Evolutionary conservation across 176 grass and related monocot species (phyloP), one percentile per base, ranked within the genome.

Genomic region (Areca catechu): DNA sequence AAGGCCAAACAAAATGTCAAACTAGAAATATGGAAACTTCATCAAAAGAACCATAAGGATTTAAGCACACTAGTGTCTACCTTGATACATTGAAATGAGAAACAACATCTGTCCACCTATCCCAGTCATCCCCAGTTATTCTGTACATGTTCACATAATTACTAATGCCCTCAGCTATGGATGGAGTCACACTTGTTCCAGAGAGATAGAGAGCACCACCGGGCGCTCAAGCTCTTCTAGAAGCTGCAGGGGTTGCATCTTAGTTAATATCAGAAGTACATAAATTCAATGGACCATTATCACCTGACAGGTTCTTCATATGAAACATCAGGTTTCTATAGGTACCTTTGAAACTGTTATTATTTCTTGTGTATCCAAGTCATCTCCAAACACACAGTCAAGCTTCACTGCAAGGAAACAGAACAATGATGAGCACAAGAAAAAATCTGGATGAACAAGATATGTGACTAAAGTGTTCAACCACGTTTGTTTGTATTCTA

Each of bases 101-200:
- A 76, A 69, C 77, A 50, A 90, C 86, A 82, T 86, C 83, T 50
- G 79, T 59, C 90, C 90, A 86, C 16, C 25, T 81, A 66, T 95
- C 90, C 90, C 90, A 95, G 76, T 95, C 90, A 71, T 95, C 91
- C 20, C 66, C 86, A 23, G 91, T 95, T 67, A 90, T 76, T 69
- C 90, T 85, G 64, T 95, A 90, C 79, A 95, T 86, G 43, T 95
- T 89, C 53, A 90, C 82, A 63, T 79, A 68, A 19, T 76, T 48
- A 34, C 80, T 75, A 19, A 95, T 86, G 17, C 70, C 74, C 49
- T 80, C 62, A 48, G 91, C 83, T 76, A 95, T 79, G 4, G 70
- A 71, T 68, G 80, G 51, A 63, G 74, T 90, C 27, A 86, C 86
- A 24, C 62, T 65, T 14, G 63, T 79, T 65, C 86, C 86, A 65